A percentile compares a stretch with the other conserved stretches of the same genome.
Evolutionary conservation across 805 yeast species (phyloP).

Genomic region (Barnettozyma salicaria): DNA sequence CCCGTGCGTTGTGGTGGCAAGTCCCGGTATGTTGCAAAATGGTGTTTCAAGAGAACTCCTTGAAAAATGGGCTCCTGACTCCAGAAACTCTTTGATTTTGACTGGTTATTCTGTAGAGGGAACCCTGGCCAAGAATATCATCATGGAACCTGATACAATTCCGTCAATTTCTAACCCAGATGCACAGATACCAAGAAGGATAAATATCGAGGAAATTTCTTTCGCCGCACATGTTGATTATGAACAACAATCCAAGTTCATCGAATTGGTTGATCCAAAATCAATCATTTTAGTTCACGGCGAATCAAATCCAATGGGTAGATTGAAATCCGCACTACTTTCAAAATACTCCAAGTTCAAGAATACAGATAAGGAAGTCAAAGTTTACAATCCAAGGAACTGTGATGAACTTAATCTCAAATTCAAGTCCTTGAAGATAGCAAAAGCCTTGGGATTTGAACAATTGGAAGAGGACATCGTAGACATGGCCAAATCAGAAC

Average conservation of each 20-base stretch:
- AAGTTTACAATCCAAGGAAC: constrained; percentile 87
- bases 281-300: constrained; percentile 93
- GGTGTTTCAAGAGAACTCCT: constrained; percentile 88
- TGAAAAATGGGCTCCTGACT: constrained; percentile 97
- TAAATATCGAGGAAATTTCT: constrained; percentile 86
- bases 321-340: constrained; percentile 84
- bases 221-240: constrained; percentile 99
- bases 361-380: constrained; percentile 84
- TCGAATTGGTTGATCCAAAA: constrained; percentile 79
- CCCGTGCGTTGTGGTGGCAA: constrained; percentile 92
- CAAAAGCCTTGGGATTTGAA: constrained; percentile 62
- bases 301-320: constrained; percentile 97
- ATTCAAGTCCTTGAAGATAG: constrained; percentile 79
- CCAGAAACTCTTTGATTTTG: constrained; percentile 76
- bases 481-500: neutral
- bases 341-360: constrained; percentile 78
- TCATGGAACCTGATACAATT: constrained; percentile 87
- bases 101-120: constrained; percentile 99
- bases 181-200: constrained; percentile 75
- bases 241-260: constrained; percentile 86
- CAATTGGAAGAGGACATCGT: constrained; percentile 27
- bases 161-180: constrained; percentile 82
- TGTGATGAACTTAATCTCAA: constrained; percentile 73
- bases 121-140: constrained; percentile 86
- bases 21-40: constrained; percentile 98